A percentile compares a stretch with the other conserved stretches of the same genome.
phyloP scores from a whole-genome alignment of 305 asterid species.

The Plantago coronopus region DNA sequence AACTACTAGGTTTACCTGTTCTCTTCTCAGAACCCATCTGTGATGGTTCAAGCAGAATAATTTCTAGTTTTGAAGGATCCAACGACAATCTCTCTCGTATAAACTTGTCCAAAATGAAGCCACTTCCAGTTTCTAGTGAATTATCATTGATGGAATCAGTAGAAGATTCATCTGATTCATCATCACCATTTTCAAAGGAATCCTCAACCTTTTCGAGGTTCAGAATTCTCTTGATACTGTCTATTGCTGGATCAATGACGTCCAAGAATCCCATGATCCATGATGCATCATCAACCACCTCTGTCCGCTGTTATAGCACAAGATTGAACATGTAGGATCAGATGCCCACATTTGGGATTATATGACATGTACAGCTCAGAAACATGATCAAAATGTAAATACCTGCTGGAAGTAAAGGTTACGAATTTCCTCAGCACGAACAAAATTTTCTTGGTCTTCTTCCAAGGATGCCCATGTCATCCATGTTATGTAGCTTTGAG shows the following conservation, averaged over 20 bases:
- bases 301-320: constrained; percentile 64
- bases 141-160: constrained; percentile 17
- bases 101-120: constrained; percentile 62
- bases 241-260: constrained; percentile 86
- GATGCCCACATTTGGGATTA: no score
- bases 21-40: constrained; percentile 21
- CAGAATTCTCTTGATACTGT: constrained; percentile 70
- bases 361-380: not conserved
- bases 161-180: constrained; percentile 22
- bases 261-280: constrained; percentile 97
- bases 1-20: constrained; percentile 20
- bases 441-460: constrained; percentile 85
- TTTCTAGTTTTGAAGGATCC: constrained; percentile 66
- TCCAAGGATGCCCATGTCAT: constrained; percentile 98
- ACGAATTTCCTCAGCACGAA: constrained; percentile 92
- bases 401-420: constrained; percentile 94
- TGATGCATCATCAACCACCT: constrained; percentile 85
- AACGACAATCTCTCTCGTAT: constrained; percentile 44
- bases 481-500: constrained; percentile 99
- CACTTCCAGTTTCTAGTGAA: constrained; percentile 28
- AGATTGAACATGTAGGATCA: no score
- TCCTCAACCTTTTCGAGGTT: constrained; percentile 38
- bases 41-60: constrained; percentile 32
- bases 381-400: constrained; percentile 10
- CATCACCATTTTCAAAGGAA: constrained; percentile 19